phyloP scores from a whole-genome alignment of 2,329 filamentous ascomycete species.

The Alternaria triticina region DNA sequence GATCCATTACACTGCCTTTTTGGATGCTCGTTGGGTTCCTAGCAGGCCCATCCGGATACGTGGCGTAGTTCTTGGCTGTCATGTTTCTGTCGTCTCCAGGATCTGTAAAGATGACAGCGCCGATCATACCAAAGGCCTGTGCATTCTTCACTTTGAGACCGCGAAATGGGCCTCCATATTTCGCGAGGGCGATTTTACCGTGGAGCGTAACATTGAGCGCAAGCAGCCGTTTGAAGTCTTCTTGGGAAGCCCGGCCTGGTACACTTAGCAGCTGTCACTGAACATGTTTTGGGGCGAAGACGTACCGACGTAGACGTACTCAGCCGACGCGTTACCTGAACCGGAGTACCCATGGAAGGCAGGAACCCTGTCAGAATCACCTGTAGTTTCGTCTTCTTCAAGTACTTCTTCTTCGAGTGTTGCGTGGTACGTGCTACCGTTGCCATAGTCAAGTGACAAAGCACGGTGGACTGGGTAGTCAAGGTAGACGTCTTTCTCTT shows the following conservation, averaged over 20 bases:
- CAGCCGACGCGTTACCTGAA: constrained; percentile 52
- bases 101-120: constrained; percentile 53
- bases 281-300: no score
- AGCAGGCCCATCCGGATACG: constrained; percentile 28
- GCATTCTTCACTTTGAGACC: constrained; percentile 57
- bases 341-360: constrained; percentile 57
- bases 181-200: constrained; percentile 56
- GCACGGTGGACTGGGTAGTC: constrained; percentile 47
- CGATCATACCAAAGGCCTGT: constrained; percentile 52
- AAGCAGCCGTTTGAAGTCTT: constrained; percentile 52
- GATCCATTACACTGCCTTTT: constrained; percentile 61
- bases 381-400: constrained; percentile 37
- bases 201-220: constrained; percentile 51
- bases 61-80: constrained; percentile 42
- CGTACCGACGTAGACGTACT: constrained; percentile 55
- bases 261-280: no score
- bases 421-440: constrained; percentile 36
- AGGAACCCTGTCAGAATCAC: constrained; percentile 48
- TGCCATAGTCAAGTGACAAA: constrained; percentile 35
- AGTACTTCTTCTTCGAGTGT: constrained; percentile 41
- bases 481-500: constrained; percentile 17
- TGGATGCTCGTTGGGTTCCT: constrained; percentile 53
- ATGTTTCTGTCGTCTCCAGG: constrained; percentile 49
- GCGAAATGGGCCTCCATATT: constrained; percentile 53
- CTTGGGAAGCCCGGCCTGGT: constrained; percentile 39